These are phyloP conservation scores for Onygenales sp. DNA, from an alignment of 2,329 filamentous ascomycete genomes.

Conservation along the genomic window DNA sequence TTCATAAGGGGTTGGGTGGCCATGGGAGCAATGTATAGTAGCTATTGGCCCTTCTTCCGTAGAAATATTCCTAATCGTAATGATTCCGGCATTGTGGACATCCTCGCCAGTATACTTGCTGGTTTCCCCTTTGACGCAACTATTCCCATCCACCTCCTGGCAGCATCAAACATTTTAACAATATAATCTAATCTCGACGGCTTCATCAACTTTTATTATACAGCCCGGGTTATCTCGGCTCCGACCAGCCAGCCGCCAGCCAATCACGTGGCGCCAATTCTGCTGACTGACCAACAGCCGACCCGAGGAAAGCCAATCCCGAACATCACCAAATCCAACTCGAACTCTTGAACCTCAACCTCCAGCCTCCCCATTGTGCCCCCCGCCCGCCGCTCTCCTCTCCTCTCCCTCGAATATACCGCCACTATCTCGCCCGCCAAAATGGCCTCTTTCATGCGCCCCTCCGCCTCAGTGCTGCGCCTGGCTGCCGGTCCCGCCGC, in stretches of 20 bases:
- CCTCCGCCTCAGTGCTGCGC: constrained; percentile 26
- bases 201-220: too few relatives aligned
- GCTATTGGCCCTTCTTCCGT: too few relatives aligned
- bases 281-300: constrained; percentile 8
- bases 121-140: too few relatives aligned
- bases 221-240: constrained; percentile 12
- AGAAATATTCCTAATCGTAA: too few relatives aligned
- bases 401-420: background rate
- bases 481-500: constrained; percentile 22
- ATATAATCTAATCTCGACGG: too few relatives aligned
- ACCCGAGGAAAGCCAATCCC: background rate
- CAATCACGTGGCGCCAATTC: constrained; percentile 11
- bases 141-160: too few relatives aligned
- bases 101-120: too few relatives aligned
- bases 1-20: too few relatives aligned
- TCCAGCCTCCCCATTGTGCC: background rate
- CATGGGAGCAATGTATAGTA: too few relatives aligned
- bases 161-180: too few relatives aligned
- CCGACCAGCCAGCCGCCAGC: background rate
- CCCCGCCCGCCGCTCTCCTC: background rate
- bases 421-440: background rate
- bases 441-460: constrained; percentile 34
- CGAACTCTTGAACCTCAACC: background rate
- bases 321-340: background rate
- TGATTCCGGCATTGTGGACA: too few relatives aligned